Base-by-base conservation (phyloP, 164 flowering plant genomes). In the Saururus chinensis region DNA sequence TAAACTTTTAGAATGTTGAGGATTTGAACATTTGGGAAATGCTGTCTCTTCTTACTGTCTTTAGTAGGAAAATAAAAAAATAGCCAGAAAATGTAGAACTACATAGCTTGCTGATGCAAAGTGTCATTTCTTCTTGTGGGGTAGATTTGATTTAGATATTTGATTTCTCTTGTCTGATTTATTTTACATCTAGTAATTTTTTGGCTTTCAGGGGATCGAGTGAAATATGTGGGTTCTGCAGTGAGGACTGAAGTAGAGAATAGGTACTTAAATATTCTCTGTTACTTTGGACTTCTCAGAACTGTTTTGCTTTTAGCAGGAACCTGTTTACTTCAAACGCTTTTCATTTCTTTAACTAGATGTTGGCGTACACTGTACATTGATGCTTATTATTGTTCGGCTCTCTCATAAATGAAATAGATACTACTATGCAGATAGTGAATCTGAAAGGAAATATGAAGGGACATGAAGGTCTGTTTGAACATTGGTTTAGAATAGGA, bases 171-270 rank as follows among this genome's bases (percentile, higher is more conserved):
- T 19, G 4, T 19, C 56, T 53, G 12, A 53, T 53, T 20, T 17
- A 17, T 45, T 45, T 45, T 13, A 45, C 17, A 17, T 62, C 37
- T 11, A 4, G 22, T 23, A 40, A 21, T 56, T 56, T 56, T 56
- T 56, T 22, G 37, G 26, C 26, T 71, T 65, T 35, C 65, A 89
- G 96, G 96, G 66, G 96, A 89, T 70, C 82, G 87, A 6, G 92
- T 93, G 48, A 93, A 85, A 66, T 89, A 88, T 57, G 62, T 77
- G 75, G 98, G 97, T 60, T 76, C 82, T 51, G 72, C 92, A 64
- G 64, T 71, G 23, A 67, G 17, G 7, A 40, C 67, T 63, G 84
- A 80, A 79, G 82, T 75, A 55, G 80, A 83, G 69, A 80, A 80
- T 70, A 89, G 96, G 98, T 92, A 23, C 49, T 65, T 62, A 42